Evolutionary conservation across 164 flowering plant species (phyloP), one percentile per base, ranked within the genome.

Genomic region (Paratinospora sagittata): DNA sequence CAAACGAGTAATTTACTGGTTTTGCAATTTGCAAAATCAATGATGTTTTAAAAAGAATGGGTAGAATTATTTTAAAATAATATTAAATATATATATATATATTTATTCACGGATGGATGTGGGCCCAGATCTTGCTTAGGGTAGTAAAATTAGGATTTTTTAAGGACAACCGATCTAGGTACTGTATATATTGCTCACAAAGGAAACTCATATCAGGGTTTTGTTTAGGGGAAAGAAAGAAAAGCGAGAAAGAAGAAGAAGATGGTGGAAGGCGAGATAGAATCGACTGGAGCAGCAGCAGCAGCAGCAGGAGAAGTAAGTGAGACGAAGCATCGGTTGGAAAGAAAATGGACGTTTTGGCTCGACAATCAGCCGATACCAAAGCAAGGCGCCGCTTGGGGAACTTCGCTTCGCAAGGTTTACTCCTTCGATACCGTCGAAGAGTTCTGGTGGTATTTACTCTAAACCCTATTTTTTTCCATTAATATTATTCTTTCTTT

Each of bases 331-430:
- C 91, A 89, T 71, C 80, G 65, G 66, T 73, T 93, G 68, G 93
- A 87, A 75, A 80, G 91, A 23, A 85, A 83, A 76, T 93, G 97
- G 97, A 78, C 93, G 16, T 90, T 93, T 47, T 93, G 96, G 97
- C 86, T 82, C 73, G 97, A 93, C 37, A 89, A 89, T 74, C 91
- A 84, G 69, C 85, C 97, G n/a, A 90, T 84, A 74, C 85, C 88
- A 27, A 91, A 87, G 69, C 94, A 83, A 72, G 98, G 98, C 63
- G 92, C 91, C 26, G 93, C 96, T 45, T 91, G 97, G 98, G 98
- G 97, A 11, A 16, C 82, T 69, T 79, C 90, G 61, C 97, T 93
- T 61, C 90, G 89, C 76, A 84, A 85, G 67, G 82, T 68, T 71
- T 88, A 86, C 80, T 82, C 92, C 67, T 89, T 91, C 75, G 93